A percentile compares a stretch with the other conserved stretches of the same genome.
Conservation (phyloP, 805 yeast genomes). For the Kockiozyma suomiensis region DNA sequence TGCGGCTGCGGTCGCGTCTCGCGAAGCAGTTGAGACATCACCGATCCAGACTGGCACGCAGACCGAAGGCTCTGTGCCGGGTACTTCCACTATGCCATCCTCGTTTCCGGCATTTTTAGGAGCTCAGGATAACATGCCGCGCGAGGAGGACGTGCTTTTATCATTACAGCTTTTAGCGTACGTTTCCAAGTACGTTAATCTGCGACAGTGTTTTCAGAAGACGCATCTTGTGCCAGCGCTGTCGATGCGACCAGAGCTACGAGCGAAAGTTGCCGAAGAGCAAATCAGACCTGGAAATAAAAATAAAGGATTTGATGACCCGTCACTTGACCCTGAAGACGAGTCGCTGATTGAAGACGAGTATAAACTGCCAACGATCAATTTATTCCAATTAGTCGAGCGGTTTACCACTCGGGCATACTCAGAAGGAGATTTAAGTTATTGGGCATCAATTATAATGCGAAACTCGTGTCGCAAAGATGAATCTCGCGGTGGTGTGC, state of each 20-base stretch:
- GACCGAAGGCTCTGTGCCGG: neutral
- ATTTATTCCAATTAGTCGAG: slow-evolving; percentile 89
- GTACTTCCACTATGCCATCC: slow-evolving; percentile 6
- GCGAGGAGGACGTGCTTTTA: slow-evolving; percentile 94
- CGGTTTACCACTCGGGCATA: slow-evolving; percentile 74
- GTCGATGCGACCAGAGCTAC: slow-evolving; percentile 46
- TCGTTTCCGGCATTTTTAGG: slow-evolving; percentile 24
- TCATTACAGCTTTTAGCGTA: slow-evolving; percentile 88
- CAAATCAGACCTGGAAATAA: neutral
- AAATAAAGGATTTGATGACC: slow-evolving; percentile 13
- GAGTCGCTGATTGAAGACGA: slow-evolving; percentile 48
- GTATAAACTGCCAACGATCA: slow-evolving; percentile 49
- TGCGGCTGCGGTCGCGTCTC: neutral
- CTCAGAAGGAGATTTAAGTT: slow-evolving; percentile 72
- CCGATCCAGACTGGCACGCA: slow-evolving; percentile 5
- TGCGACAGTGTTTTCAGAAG: slow-evolving; percentile 72
- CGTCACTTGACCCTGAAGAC: slow-evolving; percentile 28
- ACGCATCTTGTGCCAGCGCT: slow-evolving; percentile 75
- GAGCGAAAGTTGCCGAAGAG: neutral
- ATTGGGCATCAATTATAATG: slow-evolving; percentile 99
- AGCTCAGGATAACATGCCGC: slow-evolving; percentile 53
- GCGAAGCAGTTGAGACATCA: neutral
- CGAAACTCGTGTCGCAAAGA: slow-evolving; percentile 92
- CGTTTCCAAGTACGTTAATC: slow-evolving; percentile 83
- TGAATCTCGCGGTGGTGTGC: slow-evolving; percentile 80